Evolutionary conservation across 805 yeast genomes (phyloP).

Genomic region (Cyberlindnera nakhonratchasimensis): DNA sequence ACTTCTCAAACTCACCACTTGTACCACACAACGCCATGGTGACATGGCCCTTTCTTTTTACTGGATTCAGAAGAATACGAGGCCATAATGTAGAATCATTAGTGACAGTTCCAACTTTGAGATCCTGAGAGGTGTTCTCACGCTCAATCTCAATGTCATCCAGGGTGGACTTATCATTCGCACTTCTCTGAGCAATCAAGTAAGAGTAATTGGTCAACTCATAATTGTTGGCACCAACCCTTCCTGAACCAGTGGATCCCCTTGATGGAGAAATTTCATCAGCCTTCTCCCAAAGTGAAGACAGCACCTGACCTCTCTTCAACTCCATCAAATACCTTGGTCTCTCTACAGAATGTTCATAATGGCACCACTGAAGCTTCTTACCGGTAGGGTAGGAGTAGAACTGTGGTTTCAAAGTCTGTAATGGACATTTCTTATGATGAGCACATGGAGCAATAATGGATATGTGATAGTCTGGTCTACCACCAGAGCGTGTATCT

Average conservation of each 20-base stretch:
- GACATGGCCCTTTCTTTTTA: conserved; percentile 80
- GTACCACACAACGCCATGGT: conserved; percentile 75
- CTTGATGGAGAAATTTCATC: conserved; percentile 42
- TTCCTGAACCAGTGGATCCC: conserved; percentile 60
- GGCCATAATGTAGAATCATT: conserved; percentile 51
- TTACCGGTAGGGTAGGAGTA: conserved; percentile 55
- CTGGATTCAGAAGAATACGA: conserved; percentile 66
- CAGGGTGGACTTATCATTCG: conserved; percentile 40
- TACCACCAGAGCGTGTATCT: not conserved
- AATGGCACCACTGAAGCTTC: conserved; percentile 71
- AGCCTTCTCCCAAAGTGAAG: conserved; percentile 64
- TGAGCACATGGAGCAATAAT: conserved; percentile 91
- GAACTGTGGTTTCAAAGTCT: conserved; percentile 66
- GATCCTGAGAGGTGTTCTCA: conserved; percentile 27
- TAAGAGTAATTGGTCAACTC: conserved; percentile 76
- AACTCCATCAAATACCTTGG: conserved; percentile 81
- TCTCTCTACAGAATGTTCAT: conserved; percentile 64
- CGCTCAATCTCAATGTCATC: conserved; percentile 40
- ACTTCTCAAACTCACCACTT: conserved; percentile 75
- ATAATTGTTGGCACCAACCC: conserved; percentile 65
- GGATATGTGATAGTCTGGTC: conserved; percentile 45
- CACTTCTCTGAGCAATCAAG: conserved; percentile 61
- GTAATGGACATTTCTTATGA: conserved; percentile 83
- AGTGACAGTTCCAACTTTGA: conserved; percentile 14
- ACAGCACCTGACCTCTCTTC: conserved; percentile 73